phyloP scores from a whole-genome alignment of 2,329 filamentous ascomycete species.

The Curvularia sp. region DNA sequence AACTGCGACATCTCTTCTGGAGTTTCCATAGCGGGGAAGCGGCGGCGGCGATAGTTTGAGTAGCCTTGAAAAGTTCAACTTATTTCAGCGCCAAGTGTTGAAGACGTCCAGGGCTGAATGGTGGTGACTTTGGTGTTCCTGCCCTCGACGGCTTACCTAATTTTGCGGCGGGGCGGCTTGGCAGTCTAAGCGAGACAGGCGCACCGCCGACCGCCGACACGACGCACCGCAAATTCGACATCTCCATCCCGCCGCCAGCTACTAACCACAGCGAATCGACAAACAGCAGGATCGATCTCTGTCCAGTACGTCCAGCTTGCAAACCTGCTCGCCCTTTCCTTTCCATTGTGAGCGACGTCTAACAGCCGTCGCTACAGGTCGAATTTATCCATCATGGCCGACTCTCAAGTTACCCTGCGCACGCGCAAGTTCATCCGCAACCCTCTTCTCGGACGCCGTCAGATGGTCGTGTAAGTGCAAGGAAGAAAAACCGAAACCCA shows the following conservation, averaged over 20 bases:
- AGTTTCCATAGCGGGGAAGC: slow-evolving; percentile 23
- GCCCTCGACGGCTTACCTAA: slow-evolving; percentile 31
- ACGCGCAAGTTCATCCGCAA: slow-evolving; percentile 99
- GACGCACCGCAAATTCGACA: slow-evolving; percentile 31
- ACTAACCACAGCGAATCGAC: slow-evolving; percentile 41
- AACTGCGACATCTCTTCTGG: slow-evolving; percentile 22
- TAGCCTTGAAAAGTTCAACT: slow-evolving; percentile 1
- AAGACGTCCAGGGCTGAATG: neutral
- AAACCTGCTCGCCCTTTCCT: slow-evolving; percentile 8
- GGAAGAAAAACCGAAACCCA: slow-evolving; percentile 15
- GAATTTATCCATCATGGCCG: slow-evolving; percentile 75
- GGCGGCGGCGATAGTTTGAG: neutral
- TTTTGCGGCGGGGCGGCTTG: slow-evolving; percentile 25
- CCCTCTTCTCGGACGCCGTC: slow-evolving; percentile 97
- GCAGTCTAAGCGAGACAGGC: slow-evolving; percentile 20
- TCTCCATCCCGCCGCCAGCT: slow-evolving; percentile 45
- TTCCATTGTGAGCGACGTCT: slow-evolving; percentile 14
- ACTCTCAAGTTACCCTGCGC: slow-evolving; percentile 69
- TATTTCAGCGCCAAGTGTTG: neutral
- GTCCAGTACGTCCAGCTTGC: slow-evolving; percentile 41
- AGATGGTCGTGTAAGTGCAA: slow-evolving; percentile 92
- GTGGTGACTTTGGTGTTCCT: slow-evolving; percentile 9
- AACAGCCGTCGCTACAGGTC: slow-evolving; percentile 39
- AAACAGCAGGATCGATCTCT: slow-evolving; percentile 47
- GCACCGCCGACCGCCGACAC: slow-evolving; percentile 26